Conservation (phyloP, 805 yeast genomes). For the Myxozyma lipomycoides region DNA sequence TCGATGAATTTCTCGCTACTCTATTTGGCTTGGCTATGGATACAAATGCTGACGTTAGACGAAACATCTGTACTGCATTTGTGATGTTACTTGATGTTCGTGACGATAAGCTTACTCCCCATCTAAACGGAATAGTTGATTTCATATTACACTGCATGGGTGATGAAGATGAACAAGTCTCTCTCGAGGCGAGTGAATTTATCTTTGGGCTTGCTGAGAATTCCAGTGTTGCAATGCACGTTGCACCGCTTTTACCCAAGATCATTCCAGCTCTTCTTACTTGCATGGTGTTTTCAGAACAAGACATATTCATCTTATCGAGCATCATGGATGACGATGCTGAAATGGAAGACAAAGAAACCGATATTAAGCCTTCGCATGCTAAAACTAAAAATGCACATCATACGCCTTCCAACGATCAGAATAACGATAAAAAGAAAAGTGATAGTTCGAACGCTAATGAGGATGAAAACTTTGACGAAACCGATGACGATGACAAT, state of each 20-base stretch:
- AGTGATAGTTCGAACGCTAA: slow-evolving; percentile 20
- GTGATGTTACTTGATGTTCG: slow-evolving; percentile 64
- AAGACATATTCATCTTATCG: slow-evolving; percentile 64
- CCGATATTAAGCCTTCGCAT: slow-evolving; percentile 80
- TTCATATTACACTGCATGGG: slow-evolving; percentile 78
- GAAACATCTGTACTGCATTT: slow-evolving; percentile 75
- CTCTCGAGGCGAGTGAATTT: slow-evolving; percentile 91
- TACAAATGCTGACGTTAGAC: slow-evolving; percentile 54
- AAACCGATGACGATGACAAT: slow-evolving; percentile 54
- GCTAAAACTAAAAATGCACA: slow-evolving; percentile 57
- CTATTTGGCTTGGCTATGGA: slow-evolving; percentile 70
- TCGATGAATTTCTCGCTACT: slow-evolving; percentile 62
- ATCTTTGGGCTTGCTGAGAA: slow-evolving; percentile 65
- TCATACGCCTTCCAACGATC: slow-evolving; percentile 27
- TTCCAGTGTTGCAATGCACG: slow-evolving; percentile 32
- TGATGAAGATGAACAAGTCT: slow-evolving; percentile 62
- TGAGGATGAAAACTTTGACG: slow-evolving; percentile 31
- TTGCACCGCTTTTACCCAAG: slow-evolving; percentile 54
- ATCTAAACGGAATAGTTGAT: slow-evolving; percentile 78
- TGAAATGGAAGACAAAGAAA: slow-evolving; percentile 71
- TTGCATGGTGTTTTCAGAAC: slow-evolving; percentile 85
- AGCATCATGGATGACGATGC: slow-evolving; percentile 73
- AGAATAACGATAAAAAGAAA: slow-evolving; percentile 23
- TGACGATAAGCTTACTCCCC: slow-evolving; percentile 76
- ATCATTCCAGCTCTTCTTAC: slow-evolving; percentile 74